Conservation (phyloP, 306 rosid species). For the Quercus variabilis region DNA sequence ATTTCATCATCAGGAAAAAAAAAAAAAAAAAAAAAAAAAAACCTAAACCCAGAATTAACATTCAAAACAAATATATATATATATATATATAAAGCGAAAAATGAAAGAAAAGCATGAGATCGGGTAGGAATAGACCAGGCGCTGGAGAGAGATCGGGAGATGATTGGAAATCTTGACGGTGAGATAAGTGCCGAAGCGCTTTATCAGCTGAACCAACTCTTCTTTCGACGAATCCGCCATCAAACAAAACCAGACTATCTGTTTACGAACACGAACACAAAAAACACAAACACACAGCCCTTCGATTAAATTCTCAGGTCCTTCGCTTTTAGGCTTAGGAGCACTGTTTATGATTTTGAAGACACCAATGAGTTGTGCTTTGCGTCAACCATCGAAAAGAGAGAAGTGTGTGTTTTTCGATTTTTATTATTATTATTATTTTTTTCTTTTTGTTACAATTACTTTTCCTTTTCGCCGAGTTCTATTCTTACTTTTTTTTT, state of each 20-base stretch:
- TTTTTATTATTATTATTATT: not conserved
- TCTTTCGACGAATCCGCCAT: constrained; percentile 73
- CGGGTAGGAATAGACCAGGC: constrained; percentile 44
- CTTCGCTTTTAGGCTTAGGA: constrained; percentile 7
- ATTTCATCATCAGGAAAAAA: not conserved
- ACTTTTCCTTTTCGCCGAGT: not conserved
- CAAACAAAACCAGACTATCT: not conserved
- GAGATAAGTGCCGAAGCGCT: constrained; percentile 66
- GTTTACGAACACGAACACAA: not conserved
- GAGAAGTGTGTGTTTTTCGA: not conserved
- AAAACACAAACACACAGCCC: not conserved
- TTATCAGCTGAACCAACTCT: constrained; percentile 68
- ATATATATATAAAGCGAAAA: not conserved
- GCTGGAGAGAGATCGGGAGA: constrained; percentile 52
- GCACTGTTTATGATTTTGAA: not conserved
- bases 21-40: not conserved
- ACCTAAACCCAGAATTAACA: not conserved
- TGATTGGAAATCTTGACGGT: constrained; percentile 67
- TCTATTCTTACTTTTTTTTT: too few relatives aligned
- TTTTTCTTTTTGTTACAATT: not conserved
- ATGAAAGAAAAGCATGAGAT: constrained; percentile 26
- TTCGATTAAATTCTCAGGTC: not conserved
- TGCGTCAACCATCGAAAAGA: not conserved
- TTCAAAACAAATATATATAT: not conserved
- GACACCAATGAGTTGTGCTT: constrained; percentile 6